Evolutionary conservation across 768 basidiomycete species (phyloP).

Genomic region (Cystobasidium ongulense): DNA sequence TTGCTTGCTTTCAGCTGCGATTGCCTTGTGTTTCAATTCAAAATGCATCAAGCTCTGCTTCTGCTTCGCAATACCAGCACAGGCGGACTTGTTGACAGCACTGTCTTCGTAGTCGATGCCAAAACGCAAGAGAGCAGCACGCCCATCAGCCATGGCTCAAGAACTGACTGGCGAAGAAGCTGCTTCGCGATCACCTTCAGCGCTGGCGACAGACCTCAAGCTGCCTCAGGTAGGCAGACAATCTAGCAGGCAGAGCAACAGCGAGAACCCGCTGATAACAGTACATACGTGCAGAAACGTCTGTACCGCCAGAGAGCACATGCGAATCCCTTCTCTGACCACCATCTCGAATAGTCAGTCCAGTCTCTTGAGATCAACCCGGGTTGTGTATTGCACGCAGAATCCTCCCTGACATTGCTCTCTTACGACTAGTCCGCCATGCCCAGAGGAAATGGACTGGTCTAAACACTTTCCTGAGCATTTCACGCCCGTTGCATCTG

Average conservation of each 20-base stretch:
- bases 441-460: conserved; percentile 74
- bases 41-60: too few species aligned
- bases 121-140: neutral
- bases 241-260: neutral
- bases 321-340: conserved; percentile 52
- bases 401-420: neutral
- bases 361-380: neutral
- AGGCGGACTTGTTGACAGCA: too few species aligned
- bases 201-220: neutral
- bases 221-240: conserved; percentile 1
- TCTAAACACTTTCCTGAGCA: conserved; percentile 69
- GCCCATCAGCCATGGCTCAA: neutral
- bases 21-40: too few species aligned
- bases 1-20: too few species aligned
- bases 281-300: conserved; percentile 45
- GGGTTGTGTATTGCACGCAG: neutral
- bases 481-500: conserved; percentile 37
- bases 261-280: neutral
- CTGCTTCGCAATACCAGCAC: too few species aligned
- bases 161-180: neutral
- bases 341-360: conserved; percentile 67
- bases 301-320: conserved; percentile 53
- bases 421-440: conserved; percentile 52
- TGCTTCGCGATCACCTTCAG: neutral
- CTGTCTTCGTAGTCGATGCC: too few species aligned